Percentiles rank a stretch among this genome's conserved stretches.
phyloP scores from a whole-genome alignment of 257 asterid genomes.

The Pogostemon cablin region DNA sequence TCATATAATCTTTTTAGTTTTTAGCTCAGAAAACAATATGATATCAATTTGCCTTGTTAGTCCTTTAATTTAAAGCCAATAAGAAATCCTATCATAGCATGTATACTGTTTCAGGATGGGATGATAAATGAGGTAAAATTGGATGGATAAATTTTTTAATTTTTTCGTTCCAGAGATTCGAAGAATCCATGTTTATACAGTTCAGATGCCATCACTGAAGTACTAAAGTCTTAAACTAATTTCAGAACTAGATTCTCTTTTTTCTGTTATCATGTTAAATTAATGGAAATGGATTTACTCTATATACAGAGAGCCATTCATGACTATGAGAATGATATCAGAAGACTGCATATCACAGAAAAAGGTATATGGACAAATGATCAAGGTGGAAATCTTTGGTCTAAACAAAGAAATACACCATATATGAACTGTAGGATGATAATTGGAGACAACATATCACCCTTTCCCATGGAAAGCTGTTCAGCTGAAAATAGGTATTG shows the following conservation, averaged over 20 bases:
- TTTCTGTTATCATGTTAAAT: neutral
- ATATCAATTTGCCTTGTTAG: neutral
- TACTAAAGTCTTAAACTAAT: constrained; percentile 3
- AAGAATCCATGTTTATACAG: constrained; percentile 12
- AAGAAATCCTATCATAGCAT: neutral
- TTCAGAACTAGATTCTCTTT: neutral
- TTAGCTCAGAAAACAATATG: neutral
- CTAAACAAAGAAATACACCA: constrained; percentile 3
- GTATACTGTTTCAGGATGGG: constrained; percentile 30
- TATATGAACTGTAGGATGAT: constrained; percentile 24
- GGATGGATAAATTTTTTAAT: neutral
- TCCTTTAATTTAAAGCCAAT: constrained; percentile 1
- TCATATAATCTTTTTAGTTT: neutral
- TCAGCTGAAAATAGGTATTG: constrained; percentile 15
- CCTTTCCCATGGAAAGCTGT: constrained; percentile 31
- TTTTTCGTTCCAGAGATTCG: neutral
- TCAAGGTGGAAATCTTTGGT: constrained; percentile 7
- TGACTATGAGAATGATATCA: constrained; percentile 23
- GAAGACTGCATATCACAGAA: constrained; percentile 2
- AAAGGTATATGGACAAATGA: constrained; percentile 1
- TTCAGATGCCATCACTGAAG: constrained; percentile 36
- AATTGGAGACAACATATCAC: constrained; percentile 27
- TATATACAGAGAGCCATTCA: constrained; percentile 21
- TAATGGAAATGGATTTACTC: neutral
- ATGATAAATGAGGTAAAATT: constrained; percentile 10